Percentiles rank a stretch among this genome's conserved stretches.
Conservation (phyloP, 2,329 filamentous ascomycete genomes). For the Colletotrichum cuscutae region DNA sequence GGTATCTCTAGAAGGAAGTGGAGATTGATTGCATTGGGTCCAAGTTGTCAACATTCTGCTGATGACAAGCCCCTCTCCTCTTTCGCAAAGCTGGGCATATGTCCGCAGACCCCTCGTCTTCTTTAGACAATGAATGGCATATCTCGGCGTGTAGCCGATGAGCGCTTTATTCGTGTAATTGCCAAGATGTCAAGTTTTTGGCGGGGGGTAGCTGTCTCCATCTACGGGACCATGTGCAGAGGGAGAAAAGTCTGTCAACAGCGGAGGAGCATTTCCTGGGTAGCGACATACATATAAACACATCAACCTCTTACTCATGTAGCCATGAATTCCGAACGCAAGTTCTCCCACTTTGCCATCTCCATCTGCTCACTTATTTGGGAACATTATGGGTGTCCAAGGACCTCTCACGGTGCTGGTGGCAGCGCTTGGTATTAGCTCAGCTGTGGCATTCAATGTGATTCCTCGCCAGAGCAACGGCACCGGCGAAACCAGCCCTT, state of each 20-base stretch:
- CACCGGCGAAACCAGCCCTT: constrained; percentile 5
- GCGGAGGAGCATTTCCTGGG: no score
- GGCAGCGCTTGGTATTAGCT: background rate
- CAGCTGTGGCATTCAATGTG: constrained; percentile 1
- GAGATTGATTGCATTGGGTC: background rate
- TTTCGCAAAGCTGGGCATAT: background rate
- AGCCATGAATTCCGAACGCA: background rate
- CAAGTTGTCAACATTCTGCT: background rate
- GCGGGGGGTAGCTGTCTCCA: no score
- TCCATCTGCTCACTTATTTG: no score
- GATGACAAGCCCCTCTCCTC: background rate
- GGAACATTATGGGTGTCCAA: constrained; percentile 1
- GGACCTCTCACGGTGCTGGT: background rate
- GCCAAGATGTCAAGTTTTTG: background rate
- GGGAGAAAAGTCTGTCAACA: no score
- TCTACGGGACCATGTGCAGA: background rate
- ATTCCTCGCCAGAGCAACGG: constrained; percentile 13
- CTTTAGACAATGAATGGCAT: background rate
- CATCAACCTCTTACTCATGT: background rate
- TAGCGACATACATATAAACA: background rate
- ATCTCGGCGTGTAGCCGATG: background rate
- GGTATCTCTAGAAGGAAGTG: background rate
- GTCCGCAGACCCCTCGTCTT: constrained; percentile 2
- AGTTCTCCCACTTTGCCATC: background rate
- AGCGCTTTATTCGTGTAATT: background rate